Evolutionary conservation across 306 rosid genomes (phyloP), one percentile per base, ranked within the genome.

Genomic region (Lagenaria siceraria): DNA sequence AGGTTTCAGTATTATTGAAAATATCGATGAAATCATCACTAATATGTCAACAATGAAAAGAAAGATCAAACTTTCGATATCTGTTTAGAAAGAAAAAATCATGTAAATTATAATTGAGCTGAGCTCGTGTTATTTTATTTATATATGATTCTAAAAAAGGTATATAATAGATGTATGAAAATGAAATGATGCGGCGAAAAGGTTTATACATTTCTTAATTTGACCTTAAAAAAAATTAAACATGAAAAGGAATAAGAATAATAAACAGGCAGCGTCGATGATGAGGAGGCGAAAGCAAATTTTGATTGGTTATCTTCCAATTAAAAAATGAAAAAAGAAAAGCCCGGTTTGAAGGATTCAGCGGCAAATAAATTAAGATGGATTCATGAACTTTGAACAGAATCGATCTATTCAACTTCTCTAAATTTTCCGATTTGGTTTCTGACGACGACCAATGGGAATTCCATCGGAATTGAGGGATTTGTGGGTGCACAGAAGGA

Each of bases 381-480:
- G 46, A 66, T 38, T 2, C 21, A 42, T 68, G 54, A 40, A 40
- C 33, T 68, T 68, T 42, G 74, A 13, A 21, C 33, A 68, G 0
- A 68, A 68, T 24, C 12, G 7, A 6, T 69, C 31, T 0, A 11
- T 17, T 24, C 56, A 46, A 22, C 27, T 31, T 12, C 76, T 48
- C 59, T 43, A 24, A 48, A 15, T 46, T 71, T 51, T 25, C 15
- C 24, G 40, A 48, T 14, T 71, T 10, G 53, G 40, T 48, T 4
- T 71, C 19, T 10, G 14, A 71, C 76, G 13, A 22, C 51, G 8
- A 17, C 2, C 18, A 82, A 92, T 92, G 96, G 91, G 89, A 14
- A 85, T 90, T 75, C 93, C 93, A 11, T 82, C 92, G 61, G 96
- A 90, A 31, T 60, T 92, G 84, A 87, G 89, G 48, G 92, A 90